Conservation (phyloP, 371 early-diverging fungal species). For the Mortierella sp. region DNA sequence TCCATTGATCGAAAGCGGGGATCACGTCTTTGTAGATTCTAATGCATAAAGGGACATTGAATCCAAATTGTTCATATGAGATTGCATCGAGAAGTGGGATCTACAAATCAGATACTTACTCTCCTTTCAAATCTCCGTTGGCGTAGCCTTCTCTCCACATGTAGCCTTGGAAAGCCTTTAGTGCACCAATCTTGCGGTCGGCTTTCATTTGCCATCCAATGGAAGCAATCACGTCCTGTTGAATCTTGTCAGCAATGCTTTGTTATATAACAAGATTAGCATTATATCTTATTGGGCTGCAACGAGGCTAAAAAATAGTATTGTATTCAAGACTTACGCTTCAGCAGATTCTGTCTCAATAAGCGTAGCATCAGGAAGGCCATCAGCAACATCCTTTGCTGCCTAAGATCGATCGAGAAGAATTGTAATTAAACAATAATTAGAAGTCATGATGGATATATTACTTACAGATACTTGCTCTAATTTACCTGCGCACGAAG, state of each 20-base stretch:
- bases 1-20: slow-evolving; percentile 80
- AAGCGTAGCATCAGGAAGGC: slow-evolving; percentile 60
- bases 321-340: slow-evolving; percentile 45
- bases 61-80: background rate
- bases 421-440: background rate
- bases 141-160: slow-evolving; percentile 94
- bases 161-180: slow-evolving; percentile 94
- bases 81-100: background rate
- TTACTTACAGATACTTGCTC: background rate
- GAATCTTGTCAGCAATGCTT: slow-evolving; percentile 65
- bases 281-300: background rate
- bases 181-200: slow-evolving; percentile 89
- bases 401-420: slow-evolving; percentile 57
- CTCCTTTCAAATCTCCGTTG: slow-evolving; percentile 79
- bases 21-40: slow-evolving; percentile 91
- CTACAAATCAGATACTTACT: slow-evolving; percentile 64
- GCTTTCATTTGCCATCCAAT: slow-evolving; percentile 86
- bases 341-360: slow-evolving; percentile 62
- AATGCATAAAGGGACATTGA: slow-evolving; percentile 4
- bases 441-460: background rate
- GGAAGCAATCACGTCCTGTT: slow-evolving; percentile 72
- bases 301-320: background rate
- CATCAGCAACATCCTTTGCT: slow-evolving; percentile 66
- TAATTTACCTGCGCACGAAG: slow-evolving; percentile 78
- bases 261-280: slow-evolving; percentile 10